phyloP scores from a whole-genome alignment of 2,329 filamentous ascomycete genomes.

The Paraphoma chrysanthemicola region DNA sequence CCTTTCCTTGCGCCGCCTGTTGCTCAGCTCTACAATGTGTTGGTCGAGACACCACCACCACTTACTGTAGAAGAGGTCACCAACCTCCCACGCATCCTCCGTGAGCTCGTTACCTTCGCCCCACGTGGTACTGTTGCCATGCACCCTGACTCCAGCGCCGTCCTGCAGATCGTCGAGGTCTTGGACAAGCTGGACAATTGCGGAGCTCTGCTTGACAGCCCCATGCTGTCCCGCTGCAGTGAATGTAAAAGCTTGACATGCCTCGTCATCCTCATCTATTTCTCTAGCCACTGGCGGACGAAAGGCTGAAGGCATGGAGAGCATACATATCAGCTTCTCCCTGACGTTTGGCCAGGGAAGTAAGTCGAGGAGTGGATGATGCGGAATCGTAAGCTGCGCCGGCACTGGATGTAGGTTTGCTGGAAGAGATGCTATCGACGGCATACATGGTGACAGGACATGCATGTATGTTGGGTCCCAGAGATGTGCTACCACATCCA shows the following conservation, averaged over 20 bases:
- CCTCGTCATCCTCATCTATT: constrained; percentile 39
- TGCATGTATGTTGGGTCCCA: constrained; percentile 29
- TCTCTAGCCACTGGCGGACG: constrained; percentile 55
- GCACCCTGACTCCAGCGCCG: constrained; percentile 47
- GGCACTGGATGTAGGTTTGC: constrained; percentile 59
- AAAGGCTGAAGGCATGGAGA: constrained; percentile 57
- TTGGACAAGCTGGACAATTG: constrained; percentile 61
- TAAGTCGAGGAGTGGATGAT: constrained; percentile 65
- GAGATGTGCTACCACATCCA: constrained; percentile 18
- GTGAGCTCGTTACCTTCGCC: constrained; percentile 59
- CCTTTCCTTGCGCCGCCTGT: constrained; percentile 57
- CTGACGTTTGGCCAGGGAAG: constrained; percentile 63
- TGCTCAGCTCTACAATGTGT: constrained; percentile 61
- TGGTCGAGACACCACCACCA: constrained; percentile 69
- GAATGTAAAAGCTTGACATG: not conserved
- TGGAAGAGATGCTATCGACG: constrained; percentile 12
- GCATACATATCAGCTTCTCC: constrained; percentile 56
- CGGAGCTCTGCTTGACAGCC: constrained; percentile 42
- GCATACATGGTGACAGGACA: constrained; percentile 14
- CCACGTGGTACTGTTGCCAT: constrained; percentile 50
- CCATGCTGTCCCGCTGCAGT: not conserved
- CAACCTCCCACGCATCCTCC: constrained; percentile 62
- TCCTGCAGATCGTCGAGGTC: constrained; percentile 64
- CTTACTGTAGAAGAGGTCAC: constrained; percentile 63
- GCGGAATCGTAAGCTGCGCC: constrained; percentile 58